phyloP scores from a whole-genome alignment of 2,329 filamentous ascomycete genomes.

The Chaetomium olivaceum region DNA sequence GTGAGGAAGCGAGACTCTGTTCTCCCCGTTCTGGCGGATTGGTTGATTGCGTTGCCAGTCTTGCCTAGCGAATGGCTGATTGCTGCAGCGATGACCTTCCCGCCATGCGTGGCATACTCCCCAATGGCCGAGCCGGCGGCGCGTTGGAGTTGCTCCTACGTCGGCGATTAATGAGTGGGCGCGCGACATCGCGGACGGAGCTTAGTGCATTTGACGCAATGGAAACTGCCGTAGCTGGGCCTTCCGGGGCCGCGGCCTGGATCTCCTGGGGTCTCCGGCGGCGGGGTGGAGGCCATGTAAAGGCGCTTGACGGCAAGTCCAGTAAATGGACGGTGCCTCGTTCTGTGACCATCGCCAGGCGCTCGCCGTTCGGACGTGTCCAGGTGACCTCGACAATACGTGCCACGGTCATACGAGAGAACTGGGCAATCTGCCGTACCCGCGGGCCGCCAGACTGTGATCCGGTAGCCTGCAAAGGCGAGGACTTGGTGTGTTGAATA shows the following conservation, averaged over 20 bases:
- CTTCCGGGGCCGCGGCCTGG: constrained; percentile 51
- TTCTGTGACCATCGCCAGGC: constrained; percentile 85
- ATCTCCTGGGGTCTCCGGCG: constrained; percentile 50
- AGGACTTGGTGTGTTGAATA: constrained; percentile 63
- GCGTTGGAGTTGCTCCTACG: constrained; percentile 52
- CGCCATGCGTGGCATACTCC: constrained; percentile 67
- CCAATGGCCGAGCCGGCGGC: constrained; percentile 49
- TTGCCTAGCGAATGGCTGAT: constrained; percentile 74
- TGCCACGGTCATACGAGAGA: constrained; percentile 87
- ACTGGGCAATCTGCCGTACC: constrained; percentile 83
- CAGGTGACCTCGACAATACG: constrained; percentile 88
- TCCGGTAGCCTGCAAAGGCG: constrained; percentile 55
- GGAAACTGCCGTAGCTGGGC: constrained; percentile 59
- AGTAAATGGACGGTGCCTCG: constrained; percentile 94
- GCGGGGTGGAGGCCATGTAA: constrained; percentile 80
- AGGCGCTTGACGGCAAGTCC: constrained; percentile 78
- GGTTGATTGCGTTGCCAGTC: constrained; percentile 68
- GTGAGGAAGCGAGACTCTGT: constrained; percentile 68
- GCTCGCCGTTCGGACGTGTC: constrained; percentile 78
- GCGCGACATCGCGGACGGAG: constrained; percentile 68
- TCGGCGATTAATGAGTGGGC: constrained; percentile 58
- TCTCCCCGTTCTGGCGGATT: constrained; percentile 74
- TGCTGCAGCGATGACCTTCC: constrained; percentile 70
- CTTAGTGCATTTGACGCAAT: constrained; percentile 71
- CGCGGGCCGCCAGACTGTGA: constrained; percentile 53